A percentile compares a stretch with the other conserved stretches of the same genome.
Conservation (phyloP, 306 rosid genomes). For the Casuarina glauca region DNA sequence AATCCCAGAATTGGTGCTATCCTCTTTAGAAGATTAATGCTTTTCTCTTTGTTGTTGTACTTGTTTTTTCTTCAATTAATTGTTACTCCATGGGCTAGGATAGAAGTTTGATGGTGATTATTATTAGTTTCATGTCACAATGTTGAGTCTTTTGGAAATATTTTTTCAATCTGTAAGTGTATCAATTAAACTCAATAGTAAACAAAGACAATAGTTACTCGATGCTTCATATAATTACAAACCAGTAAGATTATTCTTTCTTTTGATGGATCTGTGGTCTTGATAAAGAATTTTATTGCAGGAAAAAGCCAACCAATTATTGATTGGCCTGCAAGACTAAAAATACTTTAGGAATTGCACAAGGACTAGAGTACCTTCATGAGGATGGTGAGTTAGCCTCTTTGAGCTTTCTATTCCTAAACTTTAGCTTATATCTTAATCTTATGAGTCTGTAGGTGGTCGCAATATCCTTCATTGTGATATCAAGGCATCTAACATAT, state of each 20-base stretch:
- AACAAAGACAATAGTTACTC: not conserved
- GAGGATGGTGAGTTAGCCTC: slow-evolving; percentile 78
- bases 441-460: slow-evolving; percentile 57
- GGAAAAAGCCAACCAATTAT: slow-evolving; percentile 83
- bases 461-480: slow-evolving; percentile 98
- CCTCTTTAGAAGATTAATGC: not conserved
- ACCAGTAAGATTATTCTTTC: not conserved
- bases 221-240: not conserved
- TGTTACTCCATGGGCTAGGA: not conserved
- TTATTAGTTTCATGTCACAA: not conserved
- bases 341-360: slow-evolving; percentile 90
- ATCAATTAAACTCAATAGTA: not conserved
- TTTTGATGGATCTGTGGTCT: slow-evolving; percentile 22
- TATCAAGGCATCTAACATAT: slow-evolving; percentile 89
- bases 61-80: not conserved
- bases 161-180: not conserved
- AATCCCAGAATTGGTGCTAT: not conserved
- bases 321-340: slow-evolving; percentile 86
- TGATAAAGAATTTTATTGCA: slow-evolving; percentile 41
- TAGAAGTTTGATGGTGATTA: not conserved
- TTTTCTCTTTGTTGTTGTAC: not conserved
- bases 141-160: not conserved
- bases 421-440: not conserved
- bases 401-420: not conserved
- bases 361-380: slow-evolving; percentile 93